Percentiles rank a stretch among this genome's conserved stretches.
These are phyloP conservation scores for Alternaria triticimaculans DNA, from an alignment of 2,329 filamentous ascomycete species.

Conservation along the genomic window DNA sequence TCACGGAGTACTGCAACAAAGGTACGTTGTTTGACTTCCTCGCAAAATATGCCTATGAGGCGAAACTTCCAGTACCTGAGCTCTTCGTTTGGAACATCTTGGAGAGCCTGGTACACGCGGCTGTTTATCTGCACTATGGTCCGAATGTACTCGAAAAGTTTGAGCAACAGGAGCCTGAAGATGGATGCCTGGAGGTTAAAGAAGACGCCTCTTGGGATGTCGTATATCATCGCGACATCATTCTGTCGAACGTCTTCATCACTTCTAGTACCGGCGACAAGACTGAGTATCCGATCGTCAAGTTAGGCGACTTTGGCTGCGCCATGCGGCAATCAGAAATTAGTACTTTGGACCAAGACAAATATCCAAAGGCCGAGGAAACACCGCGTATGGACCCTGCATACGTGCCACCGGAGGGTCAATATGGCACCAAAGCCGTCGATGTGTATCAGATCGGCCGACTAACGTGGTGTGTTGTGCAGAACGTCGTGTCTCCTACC, in stretches of 20 bases:
- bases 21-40: background rate
- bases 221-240: background rate
- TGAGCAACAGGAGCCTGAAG: background rate
- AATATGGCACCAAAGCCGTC: background rate
- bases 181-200: background rate
- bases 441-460: background rate
- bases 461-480: background rate
- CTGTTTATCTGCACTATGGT: background rate
- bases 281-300: background rate
- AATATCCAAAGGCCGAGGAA: background rate
- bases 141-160: background rate
- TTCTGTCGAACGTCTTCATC: background rate
- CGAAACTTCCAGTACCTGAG: background rate
- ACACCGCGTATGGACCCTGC: background rate
- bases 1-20: slow-evolving; percentile 1
- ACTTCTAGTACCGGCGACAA: background rate
- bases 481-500: background rate
- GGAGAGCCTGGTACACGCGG: background rate
- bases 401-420: background rate
- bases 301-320: background rate
- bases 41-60: background rate
- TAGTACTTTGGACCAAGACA: background rate
- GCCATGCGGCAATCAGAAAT: background rate
- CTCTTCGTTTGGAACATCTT: background rate
- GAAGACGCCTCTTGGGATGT: background rate